phyloP scores from a whole-genome alignment of 352 stramenopile genomes.

The Pythium brassicae region DNA sequence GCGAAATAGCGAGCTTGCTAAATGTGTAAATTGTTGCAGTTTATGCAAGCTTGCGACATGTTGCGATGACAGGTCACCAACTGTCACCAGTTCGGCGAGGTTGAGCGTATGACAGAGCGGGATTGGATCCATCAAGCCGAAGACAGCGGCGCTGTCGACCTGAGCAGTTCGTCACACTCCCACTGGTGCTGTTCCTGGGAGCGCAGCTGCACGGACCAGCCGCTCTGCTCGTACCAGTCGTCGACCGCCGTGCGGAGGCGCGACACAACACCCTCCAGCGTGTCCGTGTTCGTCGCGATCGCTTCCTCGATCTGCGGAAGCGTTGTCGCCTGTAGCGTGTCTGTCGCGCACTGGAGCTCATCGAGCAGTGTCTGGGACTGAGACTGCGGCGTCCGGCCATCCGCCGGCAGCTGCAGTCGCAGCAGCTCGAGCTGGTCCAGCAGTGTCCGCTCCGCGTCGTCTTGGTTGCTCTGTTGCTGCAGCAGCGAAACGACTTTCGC shows the following conservation, averaged over 20 bases:
- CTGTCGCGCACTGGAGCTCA: conserved; percentile 11
- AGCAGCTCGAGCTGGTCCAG: conserved; percentile 11
- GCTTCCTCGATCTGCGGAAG: conserved; percentile 25
- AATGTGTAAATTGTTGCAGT: too few relatives aligned
- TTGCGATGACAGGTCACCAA: too few relatives aligned
- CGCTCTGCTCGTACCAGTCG: conserved; percentile 31
- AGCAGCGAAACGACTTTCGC: conserved; percentile 16
- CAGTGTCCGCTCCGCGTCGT: neutral
- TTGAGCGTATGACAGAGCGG: too few relatives aligned
- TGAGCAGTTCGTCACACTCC: too few relatives aligned
- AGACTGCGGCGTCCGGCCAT: conserved; percentile 15
- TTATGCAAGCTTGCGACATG: too few relatives aligned
- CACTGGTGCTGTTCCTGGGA: too few relatives aligned
- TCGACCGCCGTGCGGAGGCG: conserved; percentile 20
- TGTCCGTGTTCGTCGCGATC: conserved; percentile 20
- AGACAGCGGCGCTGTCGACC: too few relatives aligned
- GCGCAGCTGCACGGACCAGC: conserved; percentile 19
- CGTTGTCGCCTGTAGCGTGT: conserved; percentile 13
- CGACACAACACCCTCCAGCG: conserved; percentile 12
- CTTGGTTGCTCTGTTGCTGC: neutral
- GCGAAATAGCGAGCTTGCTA: too few relatives aligned
- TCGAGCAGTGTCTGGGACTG: conserved; percentile 7
- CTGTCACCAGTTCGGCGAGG: too few relatives aligned
- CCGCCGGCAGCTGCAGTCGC: conserved; percentile 16
- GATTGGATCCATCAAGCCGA: too few relatives aligned